These are phyloP conservation scores for Vitis hybrid DNA, from an alignment of 177 flowering plant species.

Conservation along the genomic window DNA sequence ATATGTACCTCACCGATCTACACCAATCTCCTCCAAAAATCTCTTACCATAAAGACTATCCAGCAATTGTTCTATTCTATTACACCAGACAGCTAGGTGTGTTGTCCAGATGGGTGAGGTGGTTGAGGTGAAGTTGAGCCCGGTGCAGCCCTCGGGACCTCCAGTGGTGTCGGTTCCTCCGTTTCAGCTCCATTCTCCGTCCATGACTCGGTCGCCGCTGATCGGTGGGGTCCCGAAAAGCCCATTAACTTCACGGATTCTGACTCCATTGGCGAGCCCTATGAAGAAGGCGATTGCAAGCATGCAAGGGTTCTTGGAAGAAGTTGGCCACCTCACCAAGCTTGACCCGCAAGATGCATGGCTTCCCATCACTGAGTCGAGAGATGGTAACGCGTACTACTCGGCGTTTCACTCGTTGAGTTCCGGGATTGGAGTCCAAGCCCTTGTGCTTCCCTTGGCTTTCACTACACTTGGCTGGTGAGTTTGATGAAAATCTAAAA, in stretches of 20 bases:
- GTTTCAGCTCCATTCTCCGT: slow-evolving; percentile 18
- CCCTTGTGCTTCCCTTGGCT: slow-evolving; percentile 53
- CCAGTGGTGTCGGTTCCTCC: slow-evolving; percentile 17
- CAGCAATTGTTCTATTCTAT: too few relatives aligned
- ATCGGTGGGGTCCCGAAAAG: slow-evolving; percentile 17
- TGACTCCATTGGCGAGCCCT: slow-evolving; percentile 42
- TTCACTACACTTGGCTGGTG: slow-evolving; percentile 57
- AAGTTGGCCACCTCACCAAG: slow-evolving; percentile 43
- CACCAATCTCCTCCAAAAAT: background rate
- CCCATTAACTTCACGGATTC: slow-evolving; percentile 22
- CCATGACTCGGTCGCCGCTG: slow-evolving; percentile 17
- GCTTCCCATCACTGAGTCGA: slow-evolving; percentile 62
- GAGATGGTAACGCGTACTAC: slow-evolving; percentile 51
- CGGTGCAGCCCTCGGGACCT: background rate
- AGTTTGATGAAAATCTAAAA: background rate
- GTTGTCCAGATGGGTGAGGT: background rate
- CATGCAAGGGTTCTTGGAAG: slow-evolving; percentile 40
- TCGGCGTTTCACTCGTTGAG: slow-evolving; percentile 50
- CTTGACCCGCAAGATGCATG: slow-evolving; percentile 47
- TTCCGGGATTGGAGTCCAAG: slow-evolving; percentile 59
- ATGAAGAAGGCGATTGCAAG: slow-evolving; percentile 35
- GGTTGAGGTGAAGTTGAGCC: slow-evolving; percentile 4
- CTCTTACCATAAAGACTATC: background rate
- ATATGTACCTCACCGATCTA: background rate
- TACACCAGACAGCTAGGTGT: background rate